phyloP scores from a whole-genome alignment of 2,329 filamentous ascomycete species.

The Botrytis tulipae region DNA sequence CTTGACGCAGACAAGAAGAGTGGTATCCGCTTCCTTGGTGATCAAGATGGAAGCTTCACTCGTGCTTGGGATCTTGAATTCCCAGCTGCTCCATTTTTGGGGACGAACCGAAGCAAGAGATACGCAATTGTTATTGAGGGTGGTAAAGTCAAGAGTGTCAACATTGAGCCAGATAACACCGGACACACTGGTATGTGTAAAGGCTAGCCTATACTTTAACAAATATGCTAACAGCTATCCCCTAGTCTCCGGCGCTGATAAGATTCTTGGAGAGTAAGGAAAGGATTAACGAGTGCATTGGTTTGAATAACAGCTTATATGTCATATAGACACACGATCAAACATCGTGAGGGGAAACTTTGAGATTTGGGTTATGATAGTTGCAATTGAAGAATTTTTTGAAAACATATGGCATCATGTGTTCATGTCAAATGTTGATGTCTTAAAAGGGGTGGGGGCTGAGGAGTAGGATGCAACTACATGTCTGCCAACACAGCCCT shows the following conservation, averaged over 20 bases:
- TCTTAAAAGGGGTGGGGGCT: background rate
- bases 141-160: conserved; percentile 78
- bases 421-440: background rate
- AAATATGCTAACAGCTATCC: background rate
- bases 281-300: background rate
- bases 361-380: background rate
- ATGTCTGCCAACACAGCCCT: background rate
- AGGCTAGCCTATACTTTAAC: background rate
- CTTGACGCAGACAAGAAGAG: conserved; percentile 72
- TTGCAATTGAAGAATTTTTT: conserved; percentile 8
- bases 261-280: conserved; percentile 31
- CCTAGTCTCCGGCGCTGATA: conserved; percentile 39
- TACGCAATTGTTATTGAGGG: conserved; percentile 81
- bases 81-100: conserved; percentile 75
- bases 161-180: conserved; percentile 86
- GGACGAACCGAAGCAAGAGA: conserved; percentile 78
- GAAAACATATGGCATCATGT: background rate
- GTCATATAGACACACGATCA: background rate
- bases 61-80: conserved; percentile 81
- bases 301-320: conserved; percentile 15
- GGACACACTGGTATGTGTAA: conserved; percentile 54
- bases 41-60: conserved; percentile 76
- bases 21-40: conserved; percentile 83
- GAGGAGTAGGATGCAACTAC: too few relatives aligned
- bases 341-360: conserved; percentile 9